Base-by-base conservation (phyloP, 2,329 filamentous ascomycete species). In the Trichoderma citrinoviride region DNA sequence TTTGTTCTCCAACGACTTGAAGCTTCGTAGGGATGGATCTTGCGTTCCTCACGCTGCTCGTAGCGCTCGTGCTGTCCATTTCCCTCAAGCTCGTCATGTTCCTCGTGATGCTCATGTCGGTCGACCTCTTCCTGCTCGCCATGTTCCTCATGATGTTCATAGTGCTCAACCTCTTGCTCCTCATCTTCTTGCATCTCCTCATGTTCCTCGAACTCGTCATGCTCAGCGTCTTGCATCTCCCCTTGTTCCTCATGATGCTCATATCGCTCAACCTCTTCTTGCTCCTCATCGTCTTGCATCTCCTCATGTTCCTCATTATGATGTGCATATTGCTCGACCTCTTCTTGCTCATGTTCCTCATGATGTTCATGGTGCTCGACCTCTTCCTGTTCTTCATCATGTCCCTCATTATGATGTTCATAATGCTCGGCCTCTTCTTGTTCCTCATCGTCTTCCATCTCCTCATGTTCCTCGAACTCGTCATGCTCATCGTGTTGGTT, bases 291-390 rank as follows among this genome's bases (percentile, higher is more conserved):
- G n/a, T 55, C 52, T n/a, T 43, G 21, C 19, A 19, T 10, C n/a
- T n/a, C n/a, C 8, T 40, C 56, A 15, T 60, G 19, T 7, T 46
- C 29, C 6, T 41, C 55, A 7, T 58, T 5, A 5, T 40, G 27
- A 10, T 49, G 14, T 2, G 49, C 43, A 3, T 37, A n/a, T 2
- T 68, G 67, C 29, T 73, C n/a, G n/a, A n/a, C 66, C 41, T 67
- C 27, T 14, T 25, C 19, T 17, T 54, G 27, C 15, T 47, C 60
- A 25, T 66, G 58, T 29, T 68, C 69, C 19, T 49, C 29, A 5
- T 21, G 17, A 8, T 52, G 25, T 29, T 33, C 49, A 0, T 29
- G 3, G 3, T 33, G 25, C 7, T 33, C 55, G 2, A 17, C 19
- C 3, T 49, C 44, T 25, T 41, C 21, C 14, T 49, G 2, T 2